Percentiles rank a stretch among this genome's conserved stretches.
These are phyloP conservation scores for Yamadazyma philogaea DNA, from an alignment of 805 yeast species.

Conservation along the genomic window DNA sequence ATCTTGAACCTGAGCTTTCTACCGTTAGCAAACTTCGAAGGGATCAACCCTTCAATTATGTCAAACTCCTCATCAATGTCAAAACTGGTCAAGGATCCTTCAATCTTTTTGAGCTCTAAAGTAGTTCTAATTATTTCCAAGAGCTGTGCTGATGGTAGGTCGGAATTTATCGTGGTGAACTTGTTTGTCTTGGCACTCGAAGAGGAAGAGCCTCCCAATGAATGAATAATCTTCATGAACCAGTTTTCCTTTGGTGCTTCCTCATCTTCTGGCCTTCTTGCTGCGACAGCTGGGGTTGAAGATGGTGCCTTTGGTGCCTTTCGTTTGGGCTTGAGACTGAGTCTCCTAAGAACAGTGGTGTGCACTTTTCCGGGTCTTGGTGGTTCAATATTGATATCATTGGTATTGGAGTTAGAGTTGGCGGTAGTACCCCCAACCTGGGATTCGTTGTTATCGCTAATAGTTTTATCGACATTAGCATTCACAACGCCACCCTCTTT, in stretches of 20 bases:
- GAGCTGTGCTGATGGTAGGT: conserved; percentile 28
- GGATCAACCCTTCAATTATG: conserved; percentile 44
- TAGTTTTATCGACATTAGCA: not conserved
- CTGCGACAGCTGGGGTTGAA: not conserved
- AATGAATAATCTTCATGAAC: conserved; percentile 38
- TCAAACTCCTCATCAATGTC: conserved; percentile 44
- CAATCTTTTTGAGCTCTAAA: conserved; percentile 44
- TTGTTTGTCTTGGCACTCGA: conserved; percentile 15
- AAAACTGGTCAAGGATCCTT: conserved; percentile 46
- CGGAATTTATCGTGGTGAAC: conserved; percentile 33
- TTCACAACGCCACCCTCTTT: not conserved
- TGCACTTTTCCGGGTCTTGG: conserved; percentile 11
- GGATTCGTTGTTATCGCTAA: not conserved
- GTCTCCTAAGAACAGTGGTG: conserved; percentile 21
- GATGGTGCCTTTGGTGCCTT: conserved; percentile 39
- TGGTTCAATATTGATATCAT: conserved; percentile 6
- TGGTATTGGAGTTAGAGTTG: not conserved
- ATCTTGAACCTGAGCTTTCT: conserved; percentile 48
- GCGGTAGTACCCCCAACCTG: not conserved
- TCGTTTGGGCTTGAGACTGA: conserved; percentile 37
- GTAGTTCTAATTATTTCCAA: conserved; percentile 37
- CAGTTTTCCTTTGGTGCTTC: conserved; percentile 26
- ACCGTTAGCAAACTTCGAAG: conserved; percentile 44
- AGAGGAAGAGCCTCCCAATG: conserved; percentile 17
- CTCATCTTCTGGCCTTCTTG: conserved; percentile 5